A percentile compares a stretch with the other conserved stretches of the same genome.
phyloP scores from a whole-genome alignment of 495 filamentous ascomycete genomes.

The Cercophora sp. region DNA sequence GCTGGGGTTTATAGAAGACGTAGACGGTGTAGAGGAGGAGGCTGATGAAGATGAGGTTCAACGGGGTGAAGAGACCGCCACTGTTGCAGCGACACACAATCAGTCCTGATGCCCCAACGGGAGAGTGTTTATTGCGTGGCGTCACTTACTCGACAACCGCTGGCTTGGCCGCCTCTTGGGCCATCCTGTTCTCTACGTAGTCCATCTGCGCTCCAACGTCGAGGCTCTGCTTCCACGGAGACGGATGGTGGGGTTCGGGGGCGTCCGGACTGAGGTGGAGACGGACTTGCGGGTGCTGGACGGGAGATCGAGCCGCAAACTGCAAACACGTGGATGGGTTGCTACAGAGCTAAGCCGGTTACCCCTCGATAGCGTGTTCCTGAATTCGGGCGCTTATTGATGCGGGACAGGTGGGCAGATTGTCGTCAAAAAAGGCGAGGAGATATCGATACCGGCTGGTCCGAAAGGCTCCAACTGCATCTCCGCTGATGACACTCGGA shows the following conservation, averaged over 20 bases:
- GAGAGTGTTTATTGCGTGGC: too few species aligned
- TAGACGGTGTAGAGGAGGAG: conserved; percentile 69
- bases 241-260: background rate
- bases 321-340: too few species aligned
- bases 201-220: conserved; percentile 38
- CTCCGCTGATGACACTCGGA: too few species aligned
- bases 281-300: too few species aligned
- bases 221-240: background rate
- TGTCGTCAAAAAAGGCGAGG: background rate
- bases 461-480: background rate
- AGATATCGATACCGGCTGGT: background rate
- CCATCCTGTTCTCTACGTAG: conserved; percentile 53
- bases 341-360: too few species aligned
- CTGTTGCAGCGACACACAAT: conserved; percentile 40
- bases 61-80: conserved; percentile 65
- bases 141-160: conserved; percentile 15
- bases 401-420: too few species aligned
- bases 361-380: too few species aligned
- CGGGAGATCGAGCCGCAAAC: too few species aligned
- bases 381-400: too few species aligned
- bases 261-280: too few species aligned
- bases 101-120: too few species aligned
- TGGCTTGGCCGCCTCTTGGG: conserved; percentile 40
- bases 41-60: conserved; percentile 71
- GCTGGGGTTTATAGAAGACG: conserved; percentile 53